Evolutionary conservation across 2,329 filamentous ascomycete genomes (phyloP), one percentile per base, ranked within the genome.

Genomic region (Fusarium piperis): DNA sequence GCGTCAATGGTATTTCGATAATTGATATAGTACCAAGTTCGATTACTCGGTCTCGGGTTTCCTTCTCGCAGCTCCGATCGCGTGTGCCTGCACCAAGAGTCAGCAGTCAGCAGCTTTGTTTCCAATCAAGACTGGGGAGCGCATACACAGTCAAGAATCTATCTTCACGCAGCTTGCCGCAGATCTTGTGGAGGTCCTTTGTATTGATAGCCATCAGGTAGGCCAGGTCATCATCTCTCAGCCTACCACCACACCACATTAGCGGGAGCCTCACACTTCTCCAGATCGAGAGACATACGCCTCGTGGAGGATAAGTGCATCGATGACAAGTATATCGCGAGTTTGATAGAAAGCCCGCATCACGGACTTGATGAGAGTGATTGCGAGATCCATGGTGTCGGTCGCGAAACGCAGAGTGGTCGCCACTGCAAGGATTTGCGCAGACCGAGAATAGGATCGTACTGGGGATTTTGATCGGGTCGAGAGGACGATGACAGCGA

Each of bases 11-110:
- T 94, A 64, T 94, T 93, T 66, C 96, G 94, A 78, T 97, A 97
- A 80, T 98, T 95, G 79, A 99, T 95, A 82, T 94, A 99, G 84
- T 97, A 99, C 87, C 97, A 99, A 70, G 95, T 97, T 76, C 94
- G 90, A 79, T 92, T 94, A 73, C 93, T 91, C 6, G 94, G 92
- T 59, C 94, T 91, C 64, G 93, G 92, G 66, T 94, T 93, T 58
- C 93, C 94, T 78, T 95, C 93, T 73, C 92, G 91, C 62, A 93
- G 85, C 79, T 97, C 94, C 56, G 91, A 89, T 67, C 94, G 76
- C 18, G 81, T 83, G 59, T 83, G 91, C 33, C 91, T 90, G 80
- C 91, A 53, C 38, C 53, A 12, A 48, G n/a, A n/a, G 91, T 76
- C 88, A 93, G 78, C 65, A n/a, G 91, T 76, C 88, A 93, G 78